These are phyloP conservation scores for Alternaria novae-zelandiae DNA, from an alignment of 2,329 filamentous ascomycete species.

Conservation along the genomic window DNA sequence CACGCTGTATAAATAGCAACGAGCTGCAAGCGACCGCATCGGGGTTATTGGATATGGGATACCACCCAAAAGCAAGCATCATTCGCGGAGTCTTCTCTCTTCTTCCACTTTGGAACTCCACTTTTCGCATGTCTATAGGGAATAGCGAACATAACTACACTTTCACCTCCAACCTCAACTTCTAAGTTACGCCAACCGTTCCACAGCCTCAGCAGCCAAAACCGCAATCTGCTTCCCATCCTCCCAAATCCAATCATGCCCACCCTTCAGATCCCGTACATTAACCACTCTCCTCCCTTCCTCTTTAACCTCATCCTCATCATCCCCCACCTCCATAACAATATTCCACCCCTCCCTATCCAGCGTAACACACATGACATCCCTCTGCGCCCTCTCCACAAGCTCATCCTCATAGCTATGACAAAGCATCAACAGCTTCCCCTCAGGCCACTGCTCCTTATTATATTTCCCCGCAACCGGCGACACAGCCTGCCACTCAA, in stretches of 20 bases:
- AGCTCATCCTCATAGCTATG: conserved; percentile 58
- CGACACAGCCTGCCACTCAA: conserved; percentile 50
- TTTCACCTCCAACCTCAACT: not conserved
- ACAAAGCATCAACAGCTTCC: conserved; percentile 50
- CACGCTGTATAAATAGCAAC: conserved; percentile 40
- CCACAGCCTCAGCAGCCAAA: conserved; percentile 40
- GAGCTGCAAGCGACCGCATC: conserved; percentile 27
- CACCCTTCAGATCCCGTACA: conserved; percentile 59
- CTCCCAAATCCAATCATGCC: conserved; percentile 70
- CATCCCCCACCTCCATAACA: conserved; percentile 34
- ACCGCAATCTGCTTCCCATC: conserved; percentile 64
- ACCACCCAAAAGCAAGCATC: conserved; percentile 18
- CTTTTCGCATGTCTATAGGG: conserved; percentile 20
- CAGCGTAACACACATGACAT: conserved; percentile 61
- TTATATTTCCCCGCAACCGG: conserved; percentile 58
- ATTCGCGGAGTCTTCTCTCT: conserved; percentile 22
- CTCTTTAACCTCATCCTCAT: conserved; percentile 32
- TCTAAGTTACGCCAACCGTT: too few species aligned
- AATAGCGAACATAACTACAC: conserved; percentile 1
- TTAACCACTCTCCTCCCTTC: conserved; percentile 41
- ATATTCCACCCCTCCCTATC: conserved; percentile 50
- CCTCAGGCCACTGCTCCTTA: conserved; percentile 48
- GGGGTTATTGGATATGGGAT: conserved; percentile 20
- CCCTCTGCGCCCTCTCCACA: conserved; percentile 63
- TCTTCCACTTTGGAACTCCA: conserved; percentile 13